Evolutionary conservation across 495 filamentous ascomycete genomes (phyloP).

Genomic region (Aspergillus egyptiacus): DNA sequence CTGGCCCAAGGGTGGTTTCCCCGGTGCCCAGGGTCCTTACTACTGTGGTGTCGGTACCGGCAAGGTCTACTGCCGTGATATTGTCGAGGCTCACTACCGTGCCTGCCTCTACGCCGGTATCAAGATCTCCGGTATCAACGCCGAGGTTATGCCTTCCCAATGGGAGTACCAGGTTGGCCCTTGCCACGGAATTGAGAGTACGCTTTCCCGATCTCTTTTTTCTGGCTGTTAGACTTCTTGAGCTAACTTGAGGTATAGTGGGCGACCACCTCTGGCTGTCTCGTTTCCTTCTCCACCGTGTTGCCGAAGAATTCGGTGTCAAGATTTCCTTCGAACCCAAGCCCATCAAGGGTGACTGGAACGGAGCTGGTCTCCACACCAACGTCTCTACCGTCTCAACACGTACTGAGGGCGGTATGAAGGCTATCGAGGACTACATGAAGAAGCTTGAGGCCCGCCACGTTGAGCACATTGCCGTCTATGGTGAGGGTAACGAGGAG

Average conservation of each 20-base stretch:
- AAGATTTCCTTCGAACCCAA: constrained; percentile 96
- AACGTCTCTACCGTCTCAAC: constrained; percentile 87
- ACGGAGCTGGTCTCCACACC: constrained; percentile 96
- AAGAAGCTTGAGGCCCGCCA: constrained; percentile 86
- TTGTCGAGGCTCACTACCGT: constrained; percentile 98
- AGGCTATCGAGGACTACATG: constrained; percentile 79
- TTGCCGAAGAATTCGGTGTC: constrained; percentile 94
- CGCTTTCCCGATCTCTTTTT: constrained; percentile 21
- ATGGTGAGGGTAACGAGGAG: constrained; percentile 87
- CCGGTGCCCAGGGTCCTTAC: constrained; percentile 95
- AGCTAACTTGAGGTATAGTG: constrained; percentile 51
- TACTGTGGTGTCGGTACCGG: constrained; percentile 98
- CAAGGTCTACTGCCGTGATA: constrained; percentile 96
- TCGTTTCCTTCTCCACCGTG: constrained; percentile 91
- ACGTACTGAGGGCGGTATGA: constrained; percentile 90
- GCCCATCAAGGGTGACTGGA: constrained; percentile 99
- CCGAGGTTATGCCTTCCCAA: constrained; percentile 97
- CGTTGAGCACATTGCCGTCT: constrained; percentile 92
- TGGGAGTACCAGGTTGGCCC: constrained; percentile 99
- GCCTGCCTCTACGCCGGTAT: constrained; percentile 88
- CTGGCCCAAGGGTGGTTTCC: constrained; percentile 95
- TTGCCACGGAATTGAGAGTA: constrained; percentile 80
- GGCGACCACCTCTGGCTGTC: constrained; percentile 98
- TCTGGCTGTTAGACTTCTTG: too few relatives aligned
- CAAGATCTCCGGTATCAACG: constrained; percentile 97